Base-by-base conservation (phyloP, 139 green algal genomes). In the Chlamydomonas incerta region DNA sequence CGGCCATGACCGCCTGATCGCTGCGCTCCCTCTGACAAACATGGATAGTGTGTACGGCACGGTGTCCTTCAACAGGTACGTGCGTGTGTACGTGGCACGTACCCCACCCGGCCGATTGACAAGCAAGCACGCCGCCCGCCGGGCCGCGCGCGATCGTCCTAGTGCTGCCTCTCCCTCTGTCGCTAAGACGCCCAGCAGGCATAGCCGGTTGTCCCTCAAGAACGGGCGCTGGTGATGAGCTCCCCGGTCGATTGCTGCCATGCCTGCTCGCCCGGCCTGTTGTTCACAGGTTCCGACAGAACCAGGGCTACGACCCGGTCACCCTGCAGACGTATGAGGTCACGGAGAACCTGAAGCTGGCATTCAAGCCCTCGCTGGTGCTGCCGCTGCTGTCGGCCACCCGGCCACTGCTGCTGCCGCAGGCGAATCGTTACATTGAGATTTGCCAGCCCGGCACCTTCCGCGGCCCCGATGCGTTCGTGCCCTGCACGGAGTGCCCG, bases 41-140 rank as follows among this genome's bases (percentile, higher is more conserved):
- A 41, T 86, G 47, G 71, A 82, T 23, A 90, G 74, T 0, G 86
- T 90, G 55, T 90, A 69, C 37, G 87, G 87, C 0, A 35, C 46
- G 60, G 76, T 90, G 29, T 31, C 21, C 28, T 90, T 90, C 55
- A 82, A 86, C 81, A 77, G 74, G 72, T 70, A 9, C 18, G 74
- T n/a, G 70, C 15, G 9, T 18, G 34, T 58, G 52, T 58, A 58
- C n/a, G n/a, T n/a, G n/a, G n/a, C n/a, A n/a, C n/a, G n/a, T n/a
- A n/a, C n/a, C n/a, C n/a, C n/a, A n/a, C n/a, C n/a, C n/a, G n/a
- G n/a, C n/a, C n/a, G n/a, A n/a, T n/a, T n/a, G n/a, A n/a, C n/a
- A n/a, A n/a, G n/a, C n/a, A n/a, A n/a, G n/a, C n/a, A n/a, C n/a
- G n/a, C n/a, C n/a, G n/a, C n/a, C n/a, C n/a, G n/a, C n/a, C n/a